A percentile compares a stretch with the other conserved stretches of the same genome.
Evolutionary conservation across 192 early-diverging fungal species (phyloP).

Genomic region (Backusella morwellensis): DNA sequence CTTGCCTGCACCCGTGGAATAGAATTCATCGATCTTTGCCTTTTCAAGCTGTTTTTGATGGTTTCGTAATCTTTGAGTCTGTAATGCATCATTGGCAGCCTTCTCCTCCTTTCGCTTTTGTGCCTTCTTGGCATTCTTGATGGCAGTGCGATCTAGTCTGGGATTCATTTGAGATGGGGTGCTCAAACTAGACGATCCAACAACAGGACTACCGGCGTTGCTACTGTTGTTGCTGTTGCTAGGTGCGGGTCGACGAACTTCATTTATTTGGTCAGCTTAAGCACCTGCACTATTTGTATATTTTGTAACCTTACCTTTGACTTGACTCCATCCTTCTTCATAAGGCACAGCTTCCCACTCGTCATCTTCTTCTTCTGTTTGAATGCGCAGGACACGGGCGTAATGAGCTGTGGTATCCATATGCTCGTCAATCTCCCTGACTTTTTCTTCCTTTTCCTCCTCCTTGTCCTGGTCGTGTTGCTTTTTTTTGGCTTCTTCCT

Average conservation of each 20-base stretch:
- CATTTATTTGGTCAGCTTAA: too few species aligned
- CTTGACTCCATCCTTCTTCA: conserved; percentile 32
- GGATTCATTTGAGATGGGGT: background rate
- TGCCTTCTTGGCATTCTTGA: conserved; percentile 30
- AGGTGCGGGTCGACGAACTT: background rate
- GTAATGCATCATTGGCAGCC: conserved; percentile 42
- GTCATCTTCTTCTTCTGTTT: conserved; percentile 9
- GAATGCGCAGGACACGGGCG: conserved; percentile 31
- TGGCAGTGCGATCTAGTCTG: background rate
- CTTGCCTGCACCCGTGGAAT: conserved; percentile 37
- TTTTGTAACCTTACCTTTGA: background rate
- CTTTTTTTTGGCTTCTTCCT: background rate
- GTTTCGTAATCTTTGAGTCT: conserved; percentile 53
- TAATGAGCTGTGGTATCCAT: conserved; percentile 22
- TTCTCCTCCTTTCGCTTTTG: conserved; percentile 57
- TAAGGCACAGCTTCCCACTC: conserved; percentile 8
- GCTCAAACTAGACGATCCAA: background rate
- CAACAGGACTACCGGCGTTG: background rate
- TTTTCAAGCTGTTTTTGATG: conserved; percentile 53
- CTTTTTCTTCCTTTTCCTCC: background rate
- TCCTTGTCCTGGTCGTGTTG: background rate
- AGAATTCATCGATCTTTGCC: conserved; percentile 45
- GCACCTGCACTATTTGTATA: too few species aligned
- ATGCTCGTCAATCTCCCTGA: conserved; percentile 27
- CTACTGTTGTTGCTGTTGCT: background rate